Conservation (phyloP, 2,329 filamentous ascomycete species). For the Aureobasidium sp. region DNA sequence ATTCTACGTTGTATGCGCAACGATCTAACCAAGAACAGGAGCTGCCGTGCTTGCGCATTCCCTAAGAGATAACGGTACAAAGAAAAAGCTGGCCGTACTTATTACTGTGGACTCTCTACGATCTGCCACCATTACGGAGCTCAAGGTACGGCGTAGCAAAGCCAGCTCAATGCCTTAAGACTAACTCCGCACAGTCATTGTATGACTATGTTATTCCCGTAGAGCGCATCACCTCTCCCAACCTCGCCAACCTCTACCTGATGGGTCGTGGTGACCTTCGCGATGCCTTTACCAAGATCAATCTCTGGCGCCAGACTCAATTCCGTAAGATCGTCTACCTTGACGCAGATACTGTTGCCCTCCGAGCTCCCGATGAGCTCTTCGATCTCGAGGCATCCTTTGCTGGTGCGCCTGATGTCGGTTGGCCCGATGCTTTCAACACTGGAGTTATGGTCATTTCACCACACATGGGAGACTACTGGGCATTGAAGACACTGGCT, state of each 20-base stretch:
- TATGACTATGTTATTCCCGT: conserved; percentile 89
- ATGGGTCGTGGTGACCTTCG: conserved; percentile 89
- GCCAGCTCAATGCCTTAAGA: conserved; percentile 9
- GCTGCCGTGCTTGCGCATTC: conserved; percentile 92
- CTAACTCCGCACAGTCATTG: conserved; percentile 50
- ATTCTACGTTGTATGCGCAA: conserved; percentile 13
- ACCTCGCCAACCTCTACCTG: conserved; percentile 74
- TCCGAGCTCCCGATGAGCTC: conserved; percentile 87
- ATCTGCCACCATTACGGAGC: conserved; percentile 65
- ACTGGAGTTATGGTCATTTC: conserved; percentile 91
- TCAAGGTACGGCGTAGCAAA: conserved; percentile 51
- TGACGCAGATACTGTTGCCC: conserved; percentile 87
- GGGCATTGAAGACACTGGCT: conserved; percentile 76
- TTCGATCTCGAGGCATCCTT: conserved; percentile 60
- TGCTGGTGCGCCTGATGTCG: conserved; percentile 82
- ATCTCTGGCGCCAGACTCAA: conserved; percentile 83
- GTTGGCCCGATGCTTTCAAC: conserved; percentile 98
- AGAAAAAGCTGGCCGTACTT: conserved; percentile 76
- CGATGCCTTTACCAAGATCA: conserved; percentile 93
- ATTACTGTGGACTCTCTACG: conserved; percentile 76
- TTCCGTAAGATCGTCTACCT: conserved; percentile 92
- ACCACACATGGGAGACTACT: conserved; percentile 81
- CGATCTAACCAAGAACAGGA: conserved; percentile 48
- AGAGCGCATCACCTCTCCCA: conserved; percentile 66
- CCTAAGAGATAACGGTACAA: conserved; percentile 79